phyloP scores from a whole-genome alignment of 768 basidiomycete genomes.

The Leccinum subgranulosum region DNA sequence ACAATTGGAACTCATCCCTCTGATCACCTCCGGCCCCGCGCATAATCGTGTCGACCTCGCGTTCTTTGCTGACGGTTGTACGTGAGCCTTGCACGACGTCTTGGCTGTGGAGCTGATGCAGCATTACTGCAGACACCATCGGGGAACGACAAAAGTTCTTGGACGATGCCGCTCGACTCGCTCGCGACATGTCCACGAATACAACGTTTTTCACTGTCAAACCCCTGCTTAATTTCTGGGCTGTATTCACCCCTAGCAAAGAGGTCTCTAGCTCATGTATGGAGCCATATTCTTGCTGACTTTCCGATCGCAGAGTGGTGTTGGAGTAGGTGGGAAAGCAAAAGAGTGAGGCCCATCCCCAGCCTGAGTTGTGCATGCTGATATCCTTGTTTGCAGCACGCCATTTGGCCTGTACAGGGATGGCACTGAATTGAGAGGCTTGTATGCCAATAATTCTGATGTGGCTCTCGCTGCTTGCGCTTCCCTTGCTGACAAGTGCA shows the following conservation, averaged over 20 bases:
- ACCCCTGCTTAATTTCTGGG: slow-evolving; percentile 80
- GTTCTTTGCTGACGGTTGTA: slow-evolving; percentile 79
- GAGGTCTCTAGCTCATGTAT: slow-evolving; percentile 44
- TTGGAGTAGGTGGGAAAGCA: slow-evolving; percentile 63
- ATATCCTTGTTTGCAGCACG: slow-evolving; percentile 44
- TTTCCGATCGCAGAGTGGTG: slow-evolving; percentile 49
- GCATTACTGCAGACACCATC: slow-evolving; percentile 41
- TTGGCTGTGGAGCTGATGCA: neutral
- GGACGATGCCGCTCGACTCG: slow-evolving; percentile 62
- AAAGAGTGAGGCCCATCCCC: slow-evolving; percentile 51
- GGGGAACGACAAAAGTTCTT: slow-evolving; percentile 63
- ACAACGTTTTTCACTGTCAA: slow-evolving; percentile 76
- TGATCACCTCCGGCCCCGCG: slow-evolving; percentile 59
- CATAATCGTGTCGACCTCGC: slow-evolving; percentile 69
- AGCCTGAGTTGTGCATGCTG: neutral
- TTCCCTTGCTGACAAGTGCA: slow-evolving; percentile 60
- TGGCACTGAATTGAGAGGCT: slow-evolving; percentile 71
- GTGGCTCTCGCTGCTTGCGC: slow-evolving; percentile 67
- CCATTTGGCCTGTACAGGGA: slow-evolving; percentile 73
- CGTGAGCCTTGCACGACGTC: slow-evolving; percentile 23
- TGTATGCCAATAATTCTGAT: slow-evolving; percentile 67
- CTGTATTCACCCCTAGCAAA: slow-evolving; percentile 69
- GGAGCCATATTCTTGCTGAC: slow-evolving; percentile 23
- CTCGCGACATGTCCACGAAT: slow-evolving; percentile 65
- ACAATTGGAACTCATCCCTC: slow-evolving; percentile 51